phyloP scores from a whole-genome alignment of 108 stramenopile species.

The Cyclotella cryptica region DNA sequence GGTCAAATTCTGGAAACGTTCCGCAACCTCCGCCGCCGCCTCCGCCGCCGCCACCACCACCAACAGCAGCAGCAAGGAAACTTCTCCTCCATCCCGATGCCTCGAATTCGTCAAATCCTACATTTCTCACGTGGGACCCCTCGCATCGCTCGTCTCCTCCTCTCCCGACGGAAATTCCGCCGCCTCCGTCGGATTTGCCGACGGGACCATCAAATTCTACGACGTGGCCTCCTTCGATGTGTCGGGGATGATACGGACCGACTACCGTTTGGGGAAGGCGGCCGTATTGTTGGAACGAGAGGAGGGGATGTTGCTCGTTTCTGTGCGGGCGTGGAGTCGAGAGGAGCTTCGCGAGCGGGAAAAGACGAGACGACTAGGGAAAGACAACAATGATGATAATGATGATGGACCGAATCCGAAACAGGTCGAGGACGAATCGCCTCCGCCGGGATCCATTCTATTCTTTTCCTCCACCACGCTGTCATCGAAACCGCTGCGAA shows the following conservation, averaged over 20 bases:
- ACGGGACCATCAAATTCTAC: slow-evolving; percentile 92
- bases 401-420: slow-evolving; percentile 37
- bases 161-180: slow-evolving; percentile 79
- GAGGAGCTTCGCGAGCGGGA: slow-evolving; percentile 32
- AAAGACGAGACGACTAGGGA: slow-evolving; percentile 12
- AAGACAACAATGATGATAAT: slow-evolving; percentile 23
- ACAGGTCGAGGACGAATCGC: slow-evolving; percentile 9
- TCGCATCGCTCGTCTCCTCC: slow-evolving; percentile 67
- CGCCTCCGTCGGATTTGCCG: slow-evolving; percentile 73
- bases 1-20: slow-evolving; percentile 99
- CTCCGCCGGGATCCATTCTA: slow-evolving; percentile 50
- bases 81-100: slow-evolving; percentile 49
- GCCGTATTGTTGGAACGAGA: slow-evolving; percentile 59
- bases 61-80: slow-evolving; percentile 9
- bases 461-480: slow-evolving; percentile 62
- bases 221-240: slow-evolving; percentile 96
- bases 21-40: slow-evolving; percentile 45
- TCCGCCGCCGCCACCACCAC: background rate
- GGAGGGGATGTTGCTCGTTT: slow-evolving; percentile 39
- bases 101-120: slow-evolving; percentile 99
- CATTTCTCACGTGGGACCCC: slow-evolving; percentile 86
- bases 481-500: slow-evolving; percentile 60
- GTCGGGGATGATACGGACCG: slow-evolving; percentile 74
- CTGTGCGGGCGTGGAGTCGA: slow-evolving; percentile 39
- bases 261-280: slow-evolving; percentile 44